These are phyloP conservation scores for Naematelia aurantialba DNA, from an alignment of 768 basidiomycete genomes.

Conservation along the genomic window DNA sequence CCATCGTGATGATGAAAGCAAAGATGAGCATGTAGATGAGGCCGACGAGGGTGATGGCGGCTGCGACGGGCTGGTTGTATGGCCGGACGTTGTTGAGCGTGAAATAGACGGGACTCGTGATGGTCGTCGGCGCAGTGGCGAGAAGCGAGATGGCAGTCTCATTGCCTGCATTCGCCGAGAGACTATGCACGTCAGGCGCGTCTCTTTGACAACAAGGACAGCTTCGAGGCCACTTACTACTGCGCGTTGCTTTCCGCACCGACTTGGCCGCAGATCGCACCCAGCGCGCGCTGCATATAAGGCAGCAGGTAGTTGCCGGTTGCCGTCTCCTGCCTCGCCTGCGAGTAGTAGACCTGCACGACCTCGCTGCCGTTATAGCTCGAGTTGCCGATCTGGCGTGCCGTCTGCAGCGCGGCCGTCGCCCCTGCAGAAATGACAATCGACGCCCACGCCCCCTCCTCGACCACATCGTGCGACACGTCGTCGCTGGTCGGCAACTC, in stretches of 20 bases:
- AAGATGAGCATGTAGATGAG: constrained; percentile 49
- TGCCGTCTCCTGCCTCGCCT: constrained; percentile 55
- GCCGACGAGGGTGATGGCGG: constrained; percentile 55
- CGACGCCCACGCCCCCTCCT: constrained; percentile 54
- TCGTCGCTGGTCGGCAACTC: constrained; percentile 41
- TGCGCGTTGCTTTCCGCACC: constrained; percentile 26
- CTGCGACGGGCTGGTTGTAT: constrained; percentile 51
- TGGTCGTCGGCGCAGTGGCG: constrained; percentile 52
- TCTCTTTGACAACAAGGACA: too few species aligned
- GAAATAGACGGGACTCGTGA: constrained; percentile 49
- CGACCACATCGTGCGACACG: constrained; percentile 49
- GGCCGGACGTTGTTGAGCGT: constrained; percentile 53
- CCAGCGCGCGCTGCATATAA: constrained; percentile 38
- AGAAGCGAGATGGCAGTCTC: constrained; percentile 52
- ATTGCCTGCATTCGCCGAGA: constrained; percentile 45
- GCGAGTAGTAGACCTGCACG: constrained; percentile 54
- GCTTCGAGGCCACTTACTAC: constrained; percentile 30
- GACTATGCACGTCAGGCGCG: constrained; percentile 16
- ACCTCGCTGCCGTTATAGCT: constrained; percentile 51
- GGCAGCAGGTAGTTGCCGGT: constrained; percentile 53
- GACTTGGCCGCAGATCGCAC: constrained; percentile 20
- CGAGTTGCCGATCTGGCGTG: constrained; percentile 51
- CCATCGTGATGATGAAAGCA: constrained; percentile 47
- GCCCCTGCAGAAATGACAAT: constrained; percentile 54
- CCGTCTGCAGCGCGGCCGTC: constrained; percentile 44